Evolutionary conservation across 2,329 filamentous ascomycete genomes (phyloP).

Genomic region (Metarhizium sp.): DNA sequence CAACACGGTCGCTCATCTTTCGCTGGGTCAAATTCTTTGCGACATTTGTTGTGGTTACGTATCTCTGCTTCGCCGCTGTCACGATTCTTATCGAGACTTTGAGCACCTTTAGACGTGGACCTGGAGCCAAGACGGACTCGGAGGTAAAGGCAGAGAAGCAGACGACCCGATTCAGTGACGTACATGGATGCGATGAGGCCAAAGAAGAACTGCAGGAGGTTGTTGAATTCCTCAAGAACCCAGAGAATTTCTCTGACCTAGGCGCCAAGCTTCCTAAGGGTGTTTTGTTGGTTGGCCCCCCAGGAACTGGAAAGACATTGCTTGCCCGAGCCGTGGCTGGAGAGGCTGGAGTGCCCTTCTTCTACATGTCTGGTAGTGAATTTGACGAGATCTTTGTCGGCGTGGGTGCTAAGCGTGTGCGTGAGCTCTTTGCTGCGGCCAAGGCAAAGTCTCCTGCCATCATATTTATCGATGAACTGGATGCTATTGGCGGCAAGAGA

Average conservation of each 20-base stretch:
- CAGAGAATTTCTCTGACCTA: constrained; percentile 84
- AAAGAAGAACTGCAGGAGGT: constrained; percentile 97
- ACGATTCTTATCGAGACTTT: constrained; percentile 77
- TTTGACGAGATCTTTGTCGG: constrained; percentile 98
- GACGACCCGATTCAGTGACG: constrained; percentile 82
- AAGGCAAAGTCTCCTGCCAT: constrained; percentile 83
- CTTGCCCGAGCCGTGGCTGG: constrained; percentile 92
- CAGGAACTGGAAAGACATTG: constrained; percentile 94
- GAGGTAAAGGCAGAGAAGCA: constrained; percentile 92
- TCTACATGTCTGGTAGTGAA: constrained; percentile 99
- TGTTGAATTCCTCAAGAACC: constrained; percentile 90
- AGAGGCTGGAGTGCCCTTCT: constrained; percentile 95
- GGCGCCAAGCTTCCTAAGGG: constrained; percentile 96
- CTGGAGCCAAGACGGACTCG: constrained; percentile 61
- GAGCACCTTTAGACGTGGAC: constrained; percentile 64
- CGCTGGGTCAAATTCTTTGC: constrained; percentile 85
- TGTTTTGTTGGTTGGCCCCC: constrained; percentile 87
- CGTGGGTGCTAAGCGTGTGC: constrained; percentile 91
- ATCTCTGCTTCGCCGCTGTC: constrained; percentile 69
- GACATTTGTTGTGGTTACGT: constrained; percentile 69
- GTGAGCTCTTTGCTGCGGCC: constrained; percentile 80
- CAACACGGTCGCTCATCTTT: constrained; percentile 68
- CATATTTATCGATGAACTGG: constrained; percentile 89
- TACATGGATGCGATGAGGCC: constrained; percentile 95
- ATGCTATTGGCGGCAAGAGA: constrained; percentile 89